Percentiles rank a stretch among this genome's conserved stretches.
Conservation (phyloP, 2,329 filamentous ascomycete genomes). For the Phialemonium atrogriseum region DNA sequence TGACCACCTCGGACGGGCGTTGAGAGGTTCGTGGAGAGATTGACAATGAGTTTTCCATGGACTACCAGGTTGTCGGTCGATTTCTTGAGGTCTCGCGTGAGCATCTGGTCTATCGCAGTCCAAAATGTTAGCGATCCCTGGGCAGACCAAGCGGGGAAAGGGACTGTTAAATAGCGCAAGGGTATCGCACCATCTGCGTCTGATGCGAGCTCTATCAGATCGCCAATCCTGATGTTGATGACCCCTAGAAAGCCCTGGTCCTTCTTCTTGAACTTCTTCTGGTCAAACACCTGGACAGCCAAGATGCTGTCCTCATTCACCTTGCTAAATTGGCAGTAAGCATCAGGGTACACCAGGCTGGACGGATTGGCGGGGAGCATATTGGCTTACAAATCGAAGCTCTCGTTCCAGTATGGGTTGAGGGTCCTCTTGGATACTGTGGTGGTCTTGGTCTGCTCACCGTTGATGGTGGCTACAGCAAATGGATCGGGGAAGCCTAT, state of each 20-base stretch:
- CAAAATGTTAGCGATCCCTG: conserved; percentile 15
- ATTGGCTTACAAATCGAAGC: conserved; percentile 80
- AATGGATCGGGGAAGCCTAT: conserved; percentile 95
- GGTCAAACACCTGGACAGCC: conserved; percentile 96
- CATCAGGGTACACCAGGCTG: too few relatives aligned
- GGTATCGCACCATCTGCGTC: conserved; percentile 73
- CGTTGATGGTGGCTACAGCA: conserved; percentile 91
- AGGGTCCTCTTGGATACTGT: conserved; percentile 93
- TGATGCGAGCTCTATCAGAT: conserved; percentile 82
- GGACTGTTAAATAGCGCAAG: conserved; percentile 2
- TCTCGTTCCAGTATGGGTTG: conserved; percentile 99
- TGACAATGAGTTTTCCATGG: conserved; percentile 94
- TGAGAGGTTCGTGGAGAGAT: conserved; percentile 83
- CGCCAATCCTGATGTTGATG: conserved; percentile 92
- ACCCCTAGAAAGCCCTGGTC: conserved; percentile 97
- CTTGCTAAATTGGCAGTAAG: too few relatives aligned
- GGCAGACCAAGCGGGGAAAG: too few relatives aligned
- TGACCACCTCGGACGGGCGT: conserved; percentile 48
- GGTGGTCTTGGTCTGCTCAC: conserved; percentile 98
- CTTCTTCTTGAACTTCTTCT: conserved; percentile 99
- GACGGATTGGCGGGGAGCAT: conserved; percentile 13
- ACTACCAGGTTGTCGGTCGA: conserved; percentile 97
- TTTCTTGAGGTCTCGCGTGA: conserved; percentile 93
- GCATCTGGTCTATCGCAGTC: conserved; percentile 78
- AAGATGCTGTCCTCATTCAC: conserved; percentile 94